Conservation (phyloP, 305 asterid species). For the Rubia peregrina region DNA sequence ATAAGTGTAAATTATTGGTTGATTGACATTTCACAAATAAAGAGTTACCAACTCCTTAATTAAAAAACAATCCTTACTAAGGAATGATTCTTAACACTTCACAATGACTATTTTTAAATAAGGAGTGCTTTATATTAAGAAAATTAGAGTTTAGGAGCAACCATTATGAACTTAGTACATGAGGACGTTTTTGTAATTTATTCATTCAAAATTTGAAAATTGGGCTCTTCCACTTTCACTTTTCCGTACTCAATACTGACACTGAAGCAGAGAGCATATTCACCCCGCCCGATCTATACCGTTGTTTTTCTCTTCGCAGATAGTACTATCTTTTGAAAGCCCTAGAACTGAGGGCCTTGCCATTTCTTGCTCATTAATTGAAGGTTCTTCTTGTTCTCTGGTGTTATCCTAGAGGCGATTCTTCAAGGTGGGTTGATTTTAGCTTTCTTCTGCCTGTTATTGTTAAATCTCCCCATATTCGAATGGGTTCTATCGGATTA, state of each 20-base stretch:
- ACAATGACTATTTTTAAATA: no score
- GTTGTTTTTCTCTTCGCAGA: not conserved
- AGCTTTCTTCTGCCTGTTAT: not conserved
- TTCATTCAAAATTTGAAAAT: not conserved
- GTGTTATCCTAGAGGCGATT: not conserved
- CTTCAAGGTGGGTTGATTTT: conserved; percentile 3
- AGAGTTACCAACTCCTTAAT: no score
- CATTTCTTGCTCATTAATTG: not conserved
- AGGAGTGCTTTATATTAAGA: no score
- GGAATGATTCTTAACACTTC: no score
- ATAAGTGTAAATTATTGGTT: no score
- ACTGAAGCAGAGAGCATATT: no score
- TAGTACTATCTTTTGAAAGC: not conserved
- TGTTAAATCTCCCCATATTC: not conserved
- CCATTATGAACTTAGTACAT: no score
- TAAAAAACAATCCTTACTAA: no score
- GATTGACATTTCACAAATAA: no score
- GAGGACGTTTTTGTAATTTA: no score
- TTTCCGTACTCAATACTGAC: not conserved
- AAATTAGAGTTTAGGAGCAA: no score
- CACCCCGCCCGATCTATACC: not conserved
- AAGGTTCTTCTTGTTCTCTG: not conserved
- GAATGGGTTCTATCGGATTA: not conserved
- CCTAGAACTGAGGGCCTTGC: not conserved
- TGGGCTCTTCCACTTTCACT: not conserved